Conservation (phyloP, 441 rosid genomes). For the Euphorbia neoarborescens region DNA sequence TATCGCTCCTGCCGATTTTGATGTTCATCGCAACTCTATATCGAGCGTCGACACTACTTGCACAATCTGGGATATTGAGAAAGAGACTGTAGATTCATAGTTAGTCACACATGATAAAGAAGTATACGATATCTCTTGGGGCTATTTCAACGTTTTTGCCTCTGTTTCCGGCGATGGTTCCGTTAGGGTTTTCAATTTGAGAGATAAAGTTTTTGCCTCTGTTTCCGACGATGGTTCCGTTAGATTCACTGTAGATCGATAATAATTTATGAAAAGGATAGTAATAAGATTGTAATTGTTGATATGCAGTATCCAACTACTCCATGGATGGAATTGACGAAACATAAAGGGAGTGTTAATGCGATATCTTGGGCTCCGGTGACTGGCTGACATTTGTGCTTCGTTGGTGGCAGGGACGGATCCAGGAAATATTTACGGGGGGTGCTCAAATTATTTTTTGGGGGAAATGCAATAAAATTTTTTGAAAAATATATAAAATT, state of each 20-base stretch:
- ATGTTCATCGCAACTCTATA: constrained; percentile 31
- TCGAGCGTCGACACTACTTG: constrained; percentile 50
- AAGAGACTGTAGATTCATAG: constrained; percentile 36
- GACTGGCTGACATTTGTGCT: constrained; percentile 34
- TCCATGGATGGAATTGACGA: constrained; percentile 34
- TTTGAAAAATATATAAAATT: no score
- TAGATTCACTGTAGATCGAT: constrained; percentile 49
- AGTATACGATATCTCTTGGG: constrained; percentile 58
- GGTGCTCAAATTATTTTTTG: no score
- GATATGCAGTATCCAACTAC: constrained; percentile 50
- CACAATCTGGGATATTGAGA: constrained; percentile 47
- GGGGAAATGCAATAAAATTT: no score
- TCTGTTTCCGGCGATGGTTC: constrained; percentile 55
- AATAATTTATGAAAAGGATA: constrained; percentile 56
- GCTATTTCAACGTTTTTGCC: constrained; percentile 42
- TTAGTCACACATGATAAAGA: constrained; percentile 54
- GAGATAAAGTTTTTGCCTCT: constrained; percentile 54
- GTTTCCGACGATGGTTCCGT: constrained; percentile 52
- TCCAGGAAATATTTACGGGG: no score
- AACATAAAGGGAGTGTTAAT: constrained; percentile 41
- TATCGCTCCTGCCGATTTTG: no score
- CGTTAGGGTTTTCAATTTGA: constrained; percentile 45
- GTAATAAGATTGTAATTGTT: constrained; percentile 38
- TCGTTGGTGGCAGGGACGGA: constrained; percentile 49
- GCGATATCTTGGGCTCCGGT: constrained; percentile 43